These are phyloP conservation scores for Ceratocystis huliohia DNA, from an alignment of 2,329 filamentous ascomycete genomes.

Conservation along the genomic window DNA sequence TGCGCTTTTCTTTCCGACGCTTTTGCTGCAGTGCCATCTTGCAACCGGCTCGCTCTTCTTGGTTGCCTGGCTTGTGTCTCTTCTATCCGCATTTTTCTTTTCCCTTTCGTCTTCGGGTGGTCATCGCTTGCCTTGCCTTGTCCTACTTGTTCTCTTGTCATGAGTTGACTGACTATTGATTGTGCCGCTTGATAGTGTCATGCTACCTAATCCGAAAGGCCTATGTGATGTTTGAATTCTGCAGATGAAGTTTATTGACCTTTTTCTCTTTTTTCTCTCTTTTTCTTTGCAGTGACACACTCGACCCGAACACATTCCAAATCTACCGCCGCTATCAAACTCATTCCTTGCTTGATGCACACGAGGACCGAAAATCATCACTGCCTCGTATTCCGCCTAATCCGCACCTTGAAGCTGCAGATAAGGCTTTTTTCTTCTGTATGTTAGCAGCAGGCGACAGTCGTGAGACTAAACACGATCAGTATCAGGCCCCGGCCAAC, in stretches of 20 bases:
- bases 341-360: neutral
- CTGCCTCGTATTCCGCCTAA: neutral
- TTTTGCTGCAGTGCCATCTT: neutral
- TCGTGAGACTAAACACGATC: conserved; percentile 5
- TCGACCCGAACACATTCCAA: neutral
- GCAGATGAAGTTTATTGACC: neutral
- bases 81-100: neutral
- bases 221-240: neutral
- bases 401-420: neutral
- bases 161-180: neutral
- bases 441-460: conserved; percentile 1
- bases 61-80: conserved; percentile 1
- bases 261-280: neutral
- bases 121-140: neutral
- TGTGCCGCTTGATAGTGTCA: neutral
- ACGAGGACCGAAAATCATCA: neutral
- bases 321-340: neutral
- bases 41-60: neutral
- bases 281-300: neutral
- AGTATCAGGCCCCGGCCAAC: conserved; percentile 6
- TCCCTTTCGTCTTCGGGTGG: neutral
- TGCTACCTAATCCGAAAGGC: neutral
- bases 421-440: neutral
- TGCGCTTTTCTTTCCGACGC: neutral
- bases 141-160: neutral